Base-by-base conservation (phyloP, 108 stramenopile genomes). In the Cyclotella choctawhatcheeana region DNA sequence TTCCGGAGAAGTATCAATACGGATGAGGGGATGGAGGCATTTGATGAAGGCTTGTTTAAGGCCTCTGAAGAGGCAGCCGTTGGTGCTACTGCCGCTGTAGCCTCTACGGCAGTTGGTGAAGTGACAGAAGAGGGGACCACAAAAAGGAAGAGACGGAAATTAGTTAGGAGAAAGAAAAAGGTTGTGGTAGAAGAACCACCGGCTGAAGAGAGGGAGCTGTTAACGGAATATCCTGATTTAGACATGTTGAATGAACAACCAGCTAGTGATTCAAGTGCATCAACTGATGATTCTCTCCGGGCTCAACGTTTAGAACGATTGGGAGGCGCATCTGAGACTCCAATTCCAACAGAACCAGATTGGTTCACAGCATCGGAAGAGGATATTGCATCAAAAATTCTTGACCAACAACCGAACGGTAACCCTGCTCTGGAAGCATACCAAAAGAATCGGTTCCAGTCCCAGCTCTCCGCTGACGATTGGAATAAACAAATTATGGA, bases 1-100 rank as follows among this genome's bases (percentile, higher is more conserved):
- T 93, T 93, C 71, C 81, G 94, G 33, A 88, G 94, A 70, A 87
- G 89, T 64, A 95, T 95, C 73, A 93, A 95, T 82, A 86, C 86
- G 29, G 87, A 92, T 67, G 83, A 64, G 44, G 80, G 79, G 22
- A 56, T 44, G 5, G 84, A 87, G 20, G 82, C 85, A 7, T 88
- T 86, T 61, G 33, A 35, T 20, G 35, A 60, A 35, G 20, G 10
- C 3, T 60, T 40, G 59, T 60, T 24, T 1, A 27, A 8, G 43
- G 47, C 62, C 35, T 31, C 50, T 21, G 29, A 61, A 32, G 45
- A 34, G 20, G 59, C 37, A 4, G 50, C 31, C 20, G 67, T 44
- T 20, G 71, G 59, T 33, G 73, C 81, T 34, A 35, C 73, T 26
- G 69, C 74, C 7, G 62, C 51, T 17, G 61, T 44, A 17, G 44